Evolutionary conservation across 2,329 filamentous ascomycete species (phyloP), one percentile per base, ranked within the genome.

Genomic region (Sporothrix phasma): DNA sequence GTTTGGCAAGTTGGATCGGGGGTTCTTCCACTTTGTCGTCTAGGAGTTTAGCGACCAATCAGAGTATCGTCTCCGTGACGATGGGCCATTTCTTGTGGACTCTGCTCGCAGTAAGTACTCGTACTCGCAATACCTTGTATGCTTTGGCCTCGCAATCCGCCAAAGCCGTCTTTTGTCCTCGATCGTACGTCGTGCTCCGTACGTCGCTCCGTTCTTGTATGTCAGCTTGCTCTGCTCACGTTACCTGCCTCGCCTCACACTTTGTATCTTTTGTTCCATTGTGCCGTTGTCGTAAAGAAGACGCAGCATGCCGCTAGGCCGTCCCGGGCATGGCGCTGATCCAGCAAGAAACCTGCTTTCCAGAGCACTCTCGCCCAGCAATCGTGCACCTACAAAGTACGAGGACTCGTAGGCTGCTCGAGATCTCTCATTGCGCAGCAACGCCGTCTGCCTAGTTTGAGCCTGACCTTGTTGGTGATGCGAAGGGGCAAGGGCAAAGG

Each of bases 311-410:
- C 65, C 59, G 51, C 65, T 66, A 65, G 45, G 17, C 63, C 45
- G 1, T 15, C 19, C 58, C 60, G 22, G 64, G 66, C 49, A 37
- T 67, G 64, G 64, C 61, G 66, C 66, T 65, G 64, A 64, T 54
- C 64, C 61, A 62, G 47, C 56, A 58, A 56, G 37, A 56, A 56
- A 56, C 51, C 31, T 56, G 51, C 51, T 56, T 56, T 56, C 19
- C 31, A n/a, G 24, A 39, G 51, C 22, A 56, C 34, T 17, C 29
- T 31, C 26, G 24, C 47, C 47, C 47, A 53, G 34, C 34, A 43
- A 49, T 37, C 37, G n/a, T n/a, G n/a, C n/a, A n/a, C n/a, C n/a
- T n/a, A n/a, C n/a, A n/a, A n/a, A n/a, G n/a, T n/a, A n/a, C n/a
- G n/a, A n/a, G n/a, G n/a, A n/a, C n/a, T n/a, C n/a, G n/a, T n/a